Conservation (phyloP, 106 monocot species). For the Agapanthus africanus region DNA sequence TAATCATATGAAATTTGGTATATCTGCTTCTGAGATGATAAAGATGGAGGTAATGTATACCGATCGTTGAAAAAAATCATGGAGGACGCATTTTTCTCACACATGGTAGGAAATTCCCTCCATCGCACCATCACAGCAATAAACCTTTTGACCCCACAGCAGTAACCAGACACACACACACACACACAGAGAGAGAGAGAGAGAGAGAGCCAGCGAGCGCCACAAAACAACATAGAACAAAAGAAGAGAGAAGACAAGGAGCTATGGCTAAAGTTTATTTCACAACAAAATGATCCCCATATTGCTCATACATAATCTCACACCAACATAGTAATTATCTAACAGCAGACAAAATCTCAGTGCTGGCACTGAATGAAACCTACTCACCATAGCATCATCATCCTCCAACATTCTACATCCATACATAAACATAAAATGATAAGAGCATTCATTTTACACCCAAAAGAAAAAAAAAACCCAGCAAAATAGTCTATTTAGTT, state of each 20-base stretch:
- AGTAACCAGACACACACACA: not conserved
- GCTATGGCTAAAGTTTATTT: slow-evolving; percentile 2
- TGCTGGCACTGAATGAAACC: slow-evolving; percentile 6
- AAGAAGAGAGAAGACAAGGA: not conserved
- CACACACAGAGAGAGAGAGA: not conserved
- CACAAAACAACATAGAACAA: not conserved
- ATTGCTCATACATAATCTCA: not conserved
- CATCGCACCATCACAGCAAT: not conserved
- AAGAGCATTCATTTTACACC: too few species aligned
- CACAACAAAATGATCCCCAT: slow-evolving; percentile 8
- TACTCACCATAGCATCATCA: too few species aligned
- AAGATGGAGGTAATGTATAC: too few species aligned
- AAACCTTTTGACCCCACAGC: slow-evolving; percentile 6
- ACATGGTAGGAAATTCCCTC: too few species aligned
- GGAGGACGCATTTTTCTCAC: too few species aligned
- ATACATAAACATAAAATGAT: too few species aligned
- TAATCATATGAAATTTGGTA: too few species aligned
- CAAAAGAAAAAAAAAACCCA: not conserved
- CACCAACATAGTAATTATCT: not conserved
- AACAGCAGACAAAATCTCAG: slow-evolving; percentile 15
- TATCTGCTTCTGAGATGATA: too few species aligned
- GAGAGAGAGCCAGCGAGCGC: not conserved
- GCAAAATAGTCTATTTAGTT: not conserved
- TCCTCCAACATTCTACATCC: not conserved
- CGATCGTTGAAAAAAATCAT: too few species aligned